These are phyloP conservation scores for Claviceps fusiformis DNA, from an alignment of 2,329 filamentous ascomycete genomes.

Conservation along the genomic window DNA sequence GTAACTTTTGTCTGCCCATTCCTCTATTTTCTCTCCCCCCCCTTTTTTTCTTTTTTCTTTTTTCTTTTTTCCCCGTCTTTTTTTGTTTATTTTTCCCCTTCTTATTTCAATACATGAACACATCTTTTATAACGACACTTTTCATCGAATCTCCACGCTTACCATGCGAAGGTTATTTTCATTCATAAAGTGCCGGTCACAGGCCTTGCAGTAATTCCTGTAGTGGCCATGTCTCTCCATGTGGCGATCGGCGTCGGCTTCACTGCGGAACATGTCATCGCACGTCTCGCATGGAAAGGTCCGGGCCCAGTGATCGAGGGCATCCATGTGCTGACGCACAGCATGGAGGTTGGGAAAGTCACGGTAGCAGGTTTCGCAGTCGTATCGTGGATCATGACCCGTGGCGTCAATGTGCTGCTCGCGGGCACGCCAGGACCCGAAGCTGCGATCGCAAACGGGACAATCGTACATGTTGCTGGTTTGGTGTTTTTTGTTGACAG, in stretches of 20 bases:
- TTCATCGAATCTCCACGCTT: neutral
- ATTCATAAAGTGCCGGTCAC: constrained; percentile 18
- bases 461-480: constrained; percentile 1
- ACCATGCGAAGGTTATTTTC: constrained; percentile 20
- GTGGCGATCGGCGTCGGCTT: constrained; percentile 8
- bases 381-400: constrained; percentile 12
- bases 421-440: neutral
- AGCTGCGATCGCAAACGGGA: neutral
- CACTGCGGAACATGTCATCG: constrained; percentile 11
- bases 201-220: constrained; percentile 21
- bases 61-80: neutral
- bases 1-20: no score
- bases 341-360: constrained; percentile 13
- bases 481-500: no score
- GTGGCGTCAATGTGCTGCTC: constrained; percentile 6
- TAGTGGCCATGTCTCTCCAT: constrained; percentile 15
- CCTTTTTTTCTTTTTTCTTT: neutral
- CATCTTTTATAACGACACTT: no score
- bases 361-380: constrained; percentile 17
- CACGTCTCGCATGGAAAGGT: constrained; percentile 12
- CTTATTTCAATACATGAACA: no score
- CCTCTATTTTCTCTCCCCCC: no score
- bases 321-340: constrained; percentile 17
- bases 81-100: neutral
- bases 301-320: constrained; percentile 14